Percentiles rank a stretch among this genome's conserved stretches.
Evolutionary conservation across 2,329 filamentous ascomycete species (phyloP).

Genomic region (Penicillium crustosum): DNA sequence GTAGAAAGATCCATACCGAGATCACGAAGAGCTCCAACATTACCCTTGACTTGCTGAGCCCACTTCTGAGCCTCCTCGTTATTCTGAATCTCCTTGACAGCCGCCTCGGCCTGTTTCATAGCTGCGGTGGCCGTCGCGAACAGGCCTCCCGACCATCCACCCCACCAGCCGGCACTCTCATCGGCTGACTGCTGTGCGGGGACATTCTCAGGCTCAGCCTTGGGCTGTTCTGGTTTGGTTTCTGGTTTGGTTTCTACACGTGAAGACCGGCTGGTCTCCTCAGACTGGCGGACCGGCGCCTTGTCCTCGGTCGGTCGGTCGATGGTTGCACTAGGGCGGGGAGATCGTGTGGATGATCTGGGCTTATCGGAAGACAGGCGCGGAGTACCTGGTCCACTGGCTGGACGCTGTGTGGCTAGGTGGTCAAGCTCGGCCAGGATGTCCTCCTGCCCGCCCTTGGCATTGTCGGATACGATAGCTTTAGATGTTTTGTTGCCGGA

Average conservation of each 20-base stretch:
- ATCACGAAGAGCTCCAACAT: slow-evolving; percentile 74
- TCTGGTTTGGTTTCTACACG: slow-evolving; percentile 71
- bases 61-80: slow-evolving; percentile 96
- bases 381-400: slow-evolving; percentile 78
- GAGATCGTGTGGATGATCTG: slow-evolving; percentile 54
- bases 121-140: slow-evolving; percentile 72
- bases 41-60: slow-evolving; percentile 90
- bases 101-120: slow-evolving; percentile 86
- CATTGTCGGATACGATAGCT: slow-evolving; percentile 20
- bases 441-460: slow-evolving; percentile 60
- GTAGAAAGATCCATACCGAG: slow-evolving; percentile 58
- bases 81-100: slow-evolving; percentile 91
- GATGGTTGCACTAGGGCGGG: slow-evolving; percentile 54
- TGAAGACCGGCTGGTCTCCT: slow-evolving; percentile 70
- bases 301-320: slow-evolving; percentile 67
- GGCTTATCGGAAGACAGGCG: slow-evolving; percentile 55
- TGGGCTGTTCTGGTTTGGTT: slow-evolving; percentile 61
- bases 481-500: slow-evolving; percentile 33
- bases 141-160: slow-evolving; percentile 59
- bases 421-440: slow-evolving; percentile 85
- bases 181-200: slow-evolving; percentile 46
- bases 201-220: slow-evolving; percentile 44
- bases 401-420: slow-evolving; percentile 68
- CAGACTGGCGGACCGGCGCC: slow-evolving; percentile 64
- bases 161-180: slow-evolving; percentile 76